Base-by-base conservation (phyloP, 306 rosid genomes). In the Leucaena leucocephala region DNA sequence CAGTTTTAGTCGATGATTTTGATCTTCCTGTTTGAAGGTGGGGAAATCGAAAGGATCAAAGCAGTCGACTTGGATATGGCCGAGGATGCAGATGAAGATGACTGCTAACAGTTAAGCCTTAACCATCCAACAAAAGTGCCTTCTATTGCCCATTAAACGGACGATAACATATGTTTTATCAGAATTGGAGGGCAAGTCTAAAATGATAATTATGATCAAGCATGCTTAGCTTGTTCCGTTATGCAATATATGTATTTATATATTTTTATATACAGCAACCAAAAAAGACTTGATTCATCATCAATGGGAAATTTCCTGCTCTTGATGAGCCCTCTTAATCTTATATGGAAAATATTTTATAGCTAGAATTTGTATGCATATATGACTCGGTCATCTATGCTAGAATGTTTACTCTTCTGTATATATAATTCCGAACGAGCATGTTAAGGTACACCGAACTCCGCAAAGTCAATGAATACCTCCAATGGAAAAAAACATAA, bases 11-110 rank as follows among this genome's bases (percentile, higher is more conserved):
- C 63, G 2, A 27, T 27, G 27, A 8, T 9, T 0, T 0, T 10
- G 42, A 42, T 62, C 48, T 6, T 71, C 1, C 59, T 5, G 63
- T 14, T 68, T 1, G 74, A 87, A 87, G 27, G 8, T 36, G 11
- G 90, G 11, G 59, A 84, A 86, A 40, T 78, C 67, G 83, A 86
- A 86, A 39, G 21, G 1, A 27, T 27, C 27, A 0, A 78, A 66
- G 49, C 72, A 58, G 40, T 9, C 21, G 27, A 72, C 86, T 66
- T 78, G 42, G 45, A 71, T 48, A 4, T 78, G 66, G 81, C 67
- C 0, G 27, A 33, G 21, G 69, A 62, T 16, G 39, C 33, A 40
- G 49, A 84, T 55, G 49, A 84, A 76, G 62, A 84, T 62, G 71
- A 58, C 2, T 49, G 63, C 57, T 36, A 81, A 14, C 1, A 35